Conservation (phyloP, 2,329 filamentous ascomycete species). For the Dryadomyces quercivorus region DNA sequence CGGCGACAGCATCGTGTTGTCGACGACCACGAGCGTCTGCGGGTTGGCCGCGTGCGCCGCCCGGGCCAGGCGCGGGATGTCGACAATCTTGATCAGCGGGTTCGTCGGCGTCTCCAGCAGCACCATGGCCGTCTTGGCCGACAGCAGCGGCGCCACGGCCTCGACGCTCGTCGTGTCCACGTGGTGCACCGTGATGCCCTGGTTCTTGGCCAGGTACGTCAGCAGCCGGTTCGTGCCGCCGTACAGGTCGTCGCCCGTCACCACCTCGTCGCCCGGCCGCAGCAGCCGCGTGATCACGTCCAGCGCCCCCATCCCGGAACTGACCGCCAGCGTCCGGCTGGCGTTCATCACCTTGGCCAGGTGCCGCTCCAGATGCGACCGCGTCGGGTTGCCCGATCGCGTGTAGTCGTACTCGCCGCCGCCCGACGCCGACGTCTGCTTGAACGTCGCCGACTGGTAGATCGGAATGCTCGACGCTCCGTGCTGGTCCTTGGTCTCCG, state of each 20-base stretch:
- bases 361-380: conserved; percentile 91
- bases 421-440: conserved; percentile 69
- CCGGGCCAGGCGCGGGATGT: conserved; percentile 69
- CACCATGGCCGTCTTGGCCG: conserved; percentile 82
- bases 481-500: conserved; percentile 92
- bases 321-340: conserved; percentile 78
- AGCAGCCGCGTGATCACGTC: conserved; percentile 91
- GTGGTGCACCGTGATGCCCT: conserved; percentile 88
- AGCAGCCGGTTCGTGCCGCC: conserved; percentile 89
- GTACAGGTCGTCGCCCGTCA: conserved; percentile 94
- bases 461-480: conserved; percentile 93
- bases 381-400: conserved; percentile 89
- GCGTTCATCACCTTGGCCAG: conserved; percentile 99
- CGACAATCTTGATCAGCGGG: conserved; percentile 94
- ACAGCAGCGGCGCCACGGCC: conserved; percentile 56
- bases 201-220: conserved; percentile 80
- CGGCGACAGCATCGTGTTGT: conserved; percentile 98
- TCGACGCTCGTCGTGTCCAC: conserved; percentile 82
- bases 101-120: conserved; percentile 95
- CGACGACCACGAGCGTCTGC: conserved; percentile 74
- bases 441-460: conserved; percentile 98
- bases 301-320: conserved; percentile 92
- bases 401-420: conserved; percentile 97
- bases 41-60: conserved; percentile 67
- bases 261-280: conserved; percentile 87